Base-by-base conservation (phyloP, 1,284 basidiomycete genomes). In the Tetrapyrgos nigripes region DNA sequence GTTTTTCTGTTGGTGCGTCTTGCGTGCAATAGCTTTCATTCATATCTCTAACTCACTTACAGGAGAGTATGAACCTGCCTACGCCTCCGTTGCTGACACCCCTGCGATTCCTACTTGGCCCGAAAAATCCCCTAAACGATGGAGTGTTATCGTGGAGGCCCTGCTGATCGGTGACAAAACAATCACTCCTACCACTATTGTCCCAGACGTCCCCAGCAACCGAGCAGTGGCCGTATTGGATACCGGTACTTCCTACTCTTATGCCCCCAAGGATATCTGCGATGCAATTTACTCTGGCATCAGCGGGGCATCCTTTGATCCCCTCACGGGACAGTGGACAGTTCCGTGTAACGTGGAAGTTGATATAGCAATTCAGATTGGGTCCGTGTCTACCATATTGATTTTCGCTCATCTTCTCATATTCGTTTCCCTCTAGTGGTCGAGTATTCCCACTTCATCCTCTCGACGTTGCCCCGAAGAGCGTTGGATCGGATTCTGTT, bases 211-310 rank as follows among this genome's bases (percentile, higher is more conserved):
- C 1, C 89, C 90, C 6, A 75, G 76, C 26, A 84, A 86, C 66
- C 87, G 86, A 65, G 89, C 89, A 14, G 89, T 92, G 46, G 82
- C 84, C 19, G 76, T 90, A 31, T 78, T 93, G 55, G 91, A 93
- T 70, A 92, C 83, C 62, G 91, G 91, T 14, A 88, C 91, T 13
- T 91, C 91, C 3, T 91, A 85, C 63, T 89, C 90, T 27, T 91
- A 91, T 72, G 87, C 83, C 13, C 83, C 91, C 5, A 73, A 77
- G 49, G 83, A 80, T 1, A 81, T 88, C 31, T 84, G 83, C 57
- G 73, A 87, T 55, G 81, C 86, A 13, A 91, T 93, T 57, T 93
- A 92, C 65, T 78, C 84, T 27, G 72, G 76, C 47, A 72, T 91
- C 49, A 53, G 79, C 19, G 89, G 88, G 50, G 89, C 91, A 10